Percentiles rank a stretch among this genome's conserved stretches.
Evolutionary conservation across 1,284 basidiomycete species (phyloP).

Genomic region (Cryptococcus sp.): DNA sequence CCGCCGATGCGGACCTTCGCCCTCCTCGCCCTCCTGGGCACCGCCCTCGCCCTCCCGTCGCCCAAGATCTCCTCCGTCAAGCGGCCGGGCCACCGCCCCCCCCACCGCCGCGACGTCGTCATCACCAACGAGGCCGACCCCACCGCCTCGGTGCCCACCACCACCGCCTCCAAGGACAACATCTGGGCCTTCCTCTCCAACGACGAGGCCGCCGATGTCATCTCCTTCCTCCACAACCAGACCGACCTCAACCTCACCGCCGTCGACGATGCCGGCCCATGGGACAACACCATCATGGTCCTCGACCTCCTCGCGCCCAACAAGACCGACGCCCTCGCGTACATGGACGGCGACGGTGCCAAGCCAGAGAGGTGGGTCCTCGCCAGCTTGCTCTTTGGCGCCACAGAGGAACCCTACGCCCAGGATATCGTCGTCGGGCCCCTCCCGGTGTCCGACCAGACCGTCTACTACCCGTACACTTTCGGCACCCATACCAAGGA

Average conservation of each 20-base stretch:
- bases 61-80: slow-evolving; percentile 15
- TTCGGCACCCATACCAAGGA: slow-evolving; percentile 20
- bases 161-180: slow-evolving; percentile 33
- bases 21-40: slow-evolving; percentile 11
- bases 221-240: slow-evolving; percentile 30
- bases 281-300: slow-evolving; percentile 39
- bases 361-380: slow-evolving; percentile 32
- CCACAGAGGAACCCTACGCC: slow-evolving; percentile 36
- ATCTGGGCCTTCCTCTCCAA: slow-evolving; percentile 30
- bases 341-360: slow-evolving; percentile 20
- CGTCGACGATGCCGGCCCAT: slow-evolving; percentile 28
- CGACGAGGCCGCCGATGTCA: slow-evolving; percentile 38
- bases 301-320: slow-evolving; percentile 37
- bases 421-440: slow-evolving; percentile 42
- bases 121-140: slow-evolving; percentile 14
- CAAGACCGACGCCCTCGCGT: slow-evolving; percentile 36
- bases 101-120: slow-evolving; percentile 1
- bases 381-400: slow-evolving; percentile 34
- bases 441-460: slow-evolving; percentile 23
- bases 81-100: slow-evolving; percentile 5
- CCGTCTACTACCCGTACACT: slow-evolving; percentile 14
- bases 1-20: slow-evolving; percentile 6
- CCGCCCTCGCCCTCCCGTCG: slow-evolving; percentile 5
- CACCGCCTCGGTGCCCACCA: slow-evolving; percentile 17
- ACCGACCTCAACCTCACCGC: slow-evolving; percentile 39